Percentiles rank a stretch among this genome's conserved stretches.
Conservation (phyloP, 345 rosid genomes). For the Noccaea bulbosa region DNA sequence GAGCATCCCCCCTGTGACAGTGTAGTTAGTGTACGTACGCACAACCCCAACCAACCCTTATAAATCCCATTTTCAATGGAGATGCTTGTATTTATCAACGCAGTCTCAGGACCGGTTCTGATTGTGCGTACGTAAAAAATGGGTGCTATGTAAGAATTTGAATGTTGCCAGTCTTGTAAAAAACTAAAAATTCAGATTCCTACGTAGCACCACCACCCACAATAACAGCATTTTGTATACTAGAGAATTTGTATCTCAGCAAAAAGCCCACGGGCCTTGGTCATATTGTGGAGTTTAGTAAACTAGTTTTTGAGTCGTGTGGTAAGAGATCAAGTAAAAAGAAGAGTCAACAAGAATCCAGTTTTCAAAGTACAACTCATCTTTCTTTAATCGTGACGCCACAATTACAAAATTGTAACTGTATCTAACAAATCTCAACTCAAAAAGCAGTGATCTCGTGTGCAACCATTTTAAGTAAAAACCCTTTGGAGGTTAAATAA, state of each 20-base stretch:
- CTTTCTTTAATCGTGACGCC: not conserved
- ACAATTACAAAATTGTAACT: not conserved
- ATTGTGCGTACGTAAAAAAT: too few species aligned
- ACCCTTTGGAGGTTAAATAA: not conserved
- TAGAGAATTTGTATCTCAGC: not conserved
- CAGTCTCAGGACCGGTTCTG: too few species aligned
- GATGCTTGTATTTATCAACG: too few species aligned
- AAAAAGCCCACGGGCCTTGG: conserved; percentile 10
- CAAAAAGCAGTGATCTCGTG: conserved; percentile 11
- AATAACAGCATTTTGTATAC: too few species aligned
- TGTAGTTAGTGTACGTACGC: too few species aligned
- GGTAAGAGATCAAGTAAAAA: not conserved
- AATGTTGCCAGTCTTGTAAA: too few species aligned
- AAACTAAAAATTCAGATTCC: too few species aligned
- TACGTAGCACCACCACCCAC: too few species aligned
- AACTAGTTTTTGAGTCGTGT: not conserved
- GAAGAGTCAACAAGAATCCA: not conserved
- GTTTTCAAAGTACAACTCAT: conserved; percentile 3
- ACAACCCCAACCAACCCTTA: too few species aligned
- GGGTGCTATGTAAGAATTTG: too few species aligned
- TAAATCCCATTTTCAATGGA: too few species aligned
- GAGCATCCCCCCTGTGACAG: too few species aligned
- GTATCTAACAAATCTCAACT: conserved; percentile 1
- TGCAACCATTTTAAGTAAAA: not conserved
- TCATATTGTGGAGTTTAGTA: not conserved